Base-by-base conservation (phyloP, 768 basidiomycete genomes). In the Suillus hirtellus region DNA sequence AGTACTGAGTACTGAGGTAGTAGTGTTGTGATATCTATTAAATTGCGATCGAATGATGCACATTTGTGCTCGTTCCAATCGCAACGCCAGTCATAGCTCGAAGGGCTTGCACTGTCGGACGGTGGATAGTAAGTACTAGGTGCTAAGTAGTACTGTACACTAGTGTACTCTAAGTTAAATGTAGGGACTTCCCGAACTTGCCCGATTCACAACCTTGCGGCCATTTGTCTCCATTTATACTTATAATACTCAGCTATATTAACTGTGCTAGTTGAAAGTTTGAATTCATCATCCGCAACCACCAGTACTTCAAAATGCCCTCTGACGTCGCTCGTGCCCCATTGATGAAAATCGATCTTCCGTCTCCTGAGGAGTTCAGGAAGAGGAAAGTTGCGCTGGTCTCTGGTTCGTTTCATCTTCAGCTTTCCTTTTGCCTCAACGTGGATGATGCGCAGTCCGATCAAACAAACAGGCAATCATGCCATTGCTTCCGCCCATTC, bases 301-400 rank as follows among this genome's bases (percentile, higher is more conserved):
- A 1, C 37, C 40, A 42, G 14, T 58, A 58, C 24, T 27, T 19
- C 24, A 24, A 49, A 58, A 49, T 56, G 54, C 55, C 37, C 59
- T 50, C 58, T 43, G 34, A 47, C 14, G 52, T 14, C 15, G 46
- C 59, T 4, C 34, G 64, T 17, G 54, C 65, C 19, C 65, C 70
- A 1, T 83, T 88, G 64, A 75, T 85, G 54, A 84, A 80, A 66
- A 78, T 86, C 59, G 73, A 82, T 66, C 80, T 92, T 34, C 90
- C 89, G 1, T 75, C 89, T n/a, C 84, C 86, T 0, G 91, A 89
- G 69, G 92, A 94, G 67, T 97, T 92, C 74, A 83, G 85, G 69
- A 89, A 90, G 78, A 89, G 95, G 76, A 97, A 96, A 76, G 93
- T 98, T 66, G 95, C 95, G 11, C 80, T 98, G 59, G 91, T 98